Evolutionary conservation across 108 stramenopile genomes (phyloP).

Genomic region (Skeletonema menzelii): DNA sequence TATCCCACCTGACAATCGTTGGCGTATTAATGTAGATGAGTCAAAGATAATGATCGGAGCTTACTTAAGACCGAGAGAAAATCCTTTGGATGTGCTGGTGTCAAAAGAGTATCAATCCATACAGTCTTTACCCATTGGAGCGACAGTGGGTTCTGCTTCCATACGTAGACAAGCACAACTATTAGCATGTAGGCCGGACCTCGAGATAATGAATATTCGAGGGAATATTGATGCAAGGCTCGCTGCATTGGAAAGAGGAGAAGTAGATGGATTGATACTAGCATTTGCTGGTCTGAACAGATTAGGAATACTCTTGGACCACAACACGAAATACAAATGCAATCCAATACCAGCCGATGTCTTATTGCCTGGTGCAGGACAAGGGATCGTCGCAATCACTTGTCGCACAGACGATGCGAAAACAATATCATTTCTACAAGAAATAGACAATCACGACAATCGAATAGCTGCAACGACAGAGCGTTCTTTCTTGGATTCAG

Average conservation of each 20-base stretch:
- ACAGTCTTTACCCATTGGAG: slow-evolving; percentile 7
- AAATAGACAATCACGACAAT: slow-evolving; percentile 3
- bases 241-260: slow-evolving; percentile 17
- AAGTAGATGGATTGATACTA: slow-evolving; percentile 28
- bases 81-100: slow-evolving; percentile 23
- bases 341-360: slow-evolving; percentile 4
- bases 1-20: slow-evolving; percentile 23
- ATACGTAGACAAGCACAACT: slow-evolving; percentile 30
- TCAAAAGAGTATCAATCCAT: slow-evolving; percentile 6
- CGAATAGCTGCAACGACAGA: slow-evolving; percentile 26
- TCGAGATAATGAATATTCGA: slow-evolving; percentile 17
- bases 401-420: slow-evolving; percentile 8
- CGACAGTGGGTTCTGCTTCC: slow-evolving; percentile 24
- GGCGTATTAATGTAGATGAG: neutral
- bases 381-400: slow-evolving; percentile 26
- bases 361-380: slow-evolving; percentile 18
- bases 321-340: neutral
- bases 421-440: neutral
- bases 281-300: slow-evolving; percentile 27
- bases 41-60: slow-evolving; percentile 1
- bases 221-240: slow-evolving; percentile 25
- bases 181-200: neutral
- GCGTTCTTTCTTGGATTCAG: slow-evolving; percentile 18
- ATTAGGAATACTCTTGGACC: neutral
- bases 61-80: slow-evolving; percentile 6